These are phyloP conservation scores for Thymus quinquecostatus DNA, from an alignment of 257 asterid genomes.

Conservation along the genomic window DNA sequence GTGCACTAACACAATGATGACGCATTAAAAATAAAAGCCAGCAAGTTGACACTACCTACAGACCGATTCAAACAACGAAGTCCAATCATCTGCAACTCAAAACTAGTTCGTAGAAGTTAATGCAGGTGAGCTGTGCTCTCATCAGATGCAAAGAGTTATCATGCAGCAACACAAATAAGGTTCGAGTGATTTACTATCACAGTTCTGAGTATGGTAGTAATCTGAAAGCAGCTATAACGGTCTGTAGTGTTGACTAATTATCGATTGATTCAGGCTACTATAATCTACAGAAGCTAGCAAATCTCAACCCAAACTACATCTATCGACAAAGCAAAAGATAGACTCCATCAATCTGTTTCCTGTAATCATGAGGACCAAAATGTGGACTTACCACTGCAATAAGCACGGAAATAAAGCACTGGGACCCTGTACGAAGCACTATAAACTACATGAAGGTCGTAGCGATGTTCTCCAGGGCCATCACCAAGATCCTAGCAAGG, in stretches of 20 bases:
- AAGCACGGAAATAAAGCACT: conserved; percentile 82
- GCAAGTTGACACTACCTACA: neutral
- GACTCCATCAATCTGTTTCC: conserved; percentile 7
- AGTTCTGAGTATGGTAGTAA: too few relatives aligned
- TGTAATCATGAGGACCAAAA: conserved; percentile 12
- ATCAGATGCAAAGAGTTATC: too few relatives aligned
- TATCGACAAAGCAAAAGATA: neutral
- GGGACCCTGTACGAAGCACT: conserved; percentile 85
- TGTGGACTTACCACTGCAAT: conserved; percentile 56
- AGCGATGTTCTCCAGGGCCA: conserved; percentile 49
- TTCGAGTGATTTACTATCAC: too few relatives aligned
- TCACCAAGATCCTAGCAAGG: conserved; percentile 51
- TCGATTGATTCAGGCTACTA: neutral
- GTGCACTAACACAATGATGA: neutral
- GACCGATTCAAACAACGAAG: neutral
- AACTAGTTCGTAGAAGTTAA: neutral
- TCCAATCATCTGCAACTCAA: neutral
- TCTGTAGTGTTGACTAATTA: too few relatives aligned
- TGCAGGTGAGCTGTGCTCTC: too few relatives aligned
- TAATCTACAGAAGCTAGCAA: neutral
- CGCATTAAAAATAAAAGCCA: neutral
- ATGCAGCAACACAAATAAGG: too few relatives aligned
- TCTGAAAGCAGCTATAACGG: too few relatives aligned
- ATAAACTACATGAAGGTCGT: conserved; percentile 74
- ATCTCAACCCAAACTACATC: conserved; percentile 21